Evolutionary conservation across 2,329 filamentous ascomycete genomes (phyloP), one percentile per base, ranked within the genome.

Genomic region (Fusarium falciforme): DNA sequence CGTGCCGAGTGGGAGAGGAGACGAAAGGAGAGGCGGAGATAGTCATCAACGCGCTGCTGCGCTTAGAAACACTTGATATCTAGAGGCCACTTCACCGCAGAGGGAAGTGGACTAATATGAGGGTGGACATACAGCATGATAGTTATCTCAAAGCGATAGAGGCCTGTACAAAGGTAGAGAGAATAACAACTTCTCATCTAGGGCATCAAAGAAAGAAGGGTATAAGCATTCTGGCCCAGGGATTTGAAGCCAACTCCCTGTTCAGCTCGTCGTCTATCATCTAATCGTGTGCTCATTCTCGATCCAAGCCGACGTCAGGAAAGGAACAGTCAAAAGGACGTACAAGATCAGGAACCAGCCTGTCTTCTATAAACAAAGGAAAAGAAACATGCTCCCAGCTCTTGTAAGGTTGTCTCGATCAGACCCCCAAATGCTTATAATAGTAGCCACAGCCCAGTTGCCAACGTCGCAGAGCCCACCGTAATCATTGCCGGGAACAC

Each of bases 1-100:
- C 85, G 89, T 69, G 89, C 87, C 20, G 89, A 90, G 82, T 90
- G 88, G 86, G 89, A 91, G 81, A 83, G 88, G 76, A 84, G 85
- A 79, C 83, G 84, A 78, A 83, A 81, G 80, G 82, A 84, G 76
- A 85, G 81, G 77, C 77, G 79, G 27, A 67, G 71, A 33, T 71
- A 64, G 61, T 79, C 75, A 63, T 58, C 27, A 17, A 27, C 25
- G 33, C 44, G 20, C 33, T 40, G 40, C n/a, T 38, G 44, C 59
- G 61, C 71, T 75, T 71, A 63, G 38, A 20, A 64, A 36, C 22
- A n/a, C 54, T 64, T 65, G 58, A 61, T 59, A 74, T 55, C 66
- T 74, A 74, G 60, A 67, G 61, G 64, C 55, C 66, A 35, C 66
- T 61, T 74, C 61, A 60, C 59, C 73, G 55, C 57, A 68, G 66